Evolutionary conservation across 2,329 filamentous ascomycete species (phyloP), one percentile per base, ranked within the genome.

Genomic region (Xylaria sp.): DNA sequence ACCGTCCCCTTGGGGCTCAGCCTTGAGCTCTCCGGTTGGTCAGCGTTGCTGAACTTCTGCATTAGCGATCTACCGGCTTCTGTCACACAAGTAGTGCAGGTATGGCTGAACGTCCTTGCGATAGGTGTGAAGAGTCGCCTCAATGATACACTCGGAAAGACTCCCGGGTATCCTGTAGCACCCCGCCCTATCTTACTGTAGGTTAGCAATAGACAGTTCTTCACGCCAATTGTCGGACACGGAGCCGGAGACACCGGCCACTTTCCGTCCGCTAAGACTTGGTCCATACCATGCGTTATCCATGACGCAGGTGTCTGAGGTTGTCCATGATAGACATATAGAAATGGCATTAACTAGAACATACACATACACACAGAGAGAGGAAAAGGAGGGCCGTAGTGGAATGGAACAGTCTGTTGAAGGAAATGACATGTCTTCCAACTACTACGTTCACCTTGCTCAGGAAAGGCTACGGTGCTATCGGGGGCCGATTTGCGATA

Each of bases 161-260:
- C 9, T 11, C 12, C 32, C 11, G 12, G 30, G 24, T 30, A n/a
- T 9, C 32, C 17, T 12, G 7, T 12, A 53, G 32, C 11, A 30
- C n/a, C 42, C 5, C 14, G 19, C 19, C 45, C 11, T 19, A 36
- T 57, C 24, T n/a, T 9, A n/a, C n/a, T n/a, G n/a, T n/a, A 47
- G 1, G 57, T 59, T 54, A 27, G 30, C 32, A 32, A 14, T 4
- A 53, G 32, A 32, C 24, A 36, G 19, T n/a, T 12, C 21, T 19
- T 36, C 30, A 17, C 24, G 7, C 39, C 54, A 47, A 47, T 48
- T 34, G 36, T 63, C 36, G 34, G 34, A 30, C 24, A 67, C 45
- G 27, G 11, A 47, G 34, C 47, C 42, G 21, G 57, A 24, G 32
- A 24, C 24, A 9, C 30, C 12, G 51, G 53, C 17, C 19, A 30